A percentile compares a stretch with the other conserved stretches of the same genome.
Evolutionary conservation across 140 eudicot species (phyloP).

Genomic region (Flaveria floridana): DNA sequence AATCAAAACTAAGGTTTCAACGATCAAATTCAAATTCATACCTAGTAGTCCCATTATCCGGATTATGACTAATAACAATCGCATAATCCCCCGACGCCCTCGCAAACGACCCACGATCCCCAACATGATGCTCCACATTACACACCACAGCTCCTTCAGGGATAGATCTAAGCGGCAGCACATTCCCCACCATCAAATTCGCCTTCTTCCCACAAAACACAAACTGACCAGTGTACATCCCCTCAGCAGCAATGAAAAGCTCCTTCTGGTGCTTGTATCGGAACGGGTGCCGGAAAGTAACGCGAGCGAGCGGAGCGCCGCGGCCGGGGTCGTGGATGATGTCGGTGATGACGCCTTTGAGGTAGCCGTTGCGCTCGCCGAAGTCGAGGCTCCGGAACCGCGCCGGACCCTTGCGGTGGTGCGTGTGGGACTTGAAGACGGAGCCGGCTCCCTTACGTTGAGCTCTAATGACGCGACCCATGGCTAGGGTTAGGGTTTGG

Average conservation of each 20-base stretch:
- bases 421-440: slow-evolving; percentile 81
- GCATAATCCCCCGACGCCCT: slow-evolving; percentile 87
- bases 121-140: slow-evolving; percentile 82
- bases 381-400: slow-evolving; percentile 76
- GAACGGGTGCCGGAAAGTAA: slow-evolving; percentile 90
- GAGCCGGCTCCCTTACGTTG: slow-evolving; percentile 95
- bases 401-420: slow-evolving; percentile 92
- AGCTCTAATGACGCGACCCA: slow-evolving; percentile 84
- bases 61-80: slow-evolving; percentile 75
- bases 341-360: slow-evolving; percentile 76
- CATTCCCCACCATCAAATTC: slow-evolving; percentile 70
- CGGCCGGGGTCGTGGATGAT: slow-evolving; percentile 90
- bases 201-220: slow-evolving; percentile 83
- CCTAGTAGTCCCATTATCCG: slow-evolving; percentile 80
- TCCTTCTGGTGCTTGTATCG: slow-evolving; percentile 91
- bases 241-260: slow-evolving; percentile 78
- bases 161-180: slow-evolving; percentile 63
- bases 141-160: slow-evolving; percentile 90
- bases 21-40: neutral
- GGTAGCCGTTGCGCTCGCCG: slow-evolving; percentile 86
- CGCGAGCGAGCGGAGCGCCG: slow-evolving; percentile 80
- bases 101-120: slow-evolving; percentile 78
- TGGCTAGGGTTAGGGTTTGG: slow-evolving; percentile 36
- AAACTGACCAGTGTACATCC: slow-evolving; percentile 83
- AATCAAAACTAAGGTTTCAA: neutral